These are phyloP conservation scores for Neurospora sp. DNA, from an alignment of 2,329 filamentous ascomycete species.

Conservation along the genomic window DNA sequence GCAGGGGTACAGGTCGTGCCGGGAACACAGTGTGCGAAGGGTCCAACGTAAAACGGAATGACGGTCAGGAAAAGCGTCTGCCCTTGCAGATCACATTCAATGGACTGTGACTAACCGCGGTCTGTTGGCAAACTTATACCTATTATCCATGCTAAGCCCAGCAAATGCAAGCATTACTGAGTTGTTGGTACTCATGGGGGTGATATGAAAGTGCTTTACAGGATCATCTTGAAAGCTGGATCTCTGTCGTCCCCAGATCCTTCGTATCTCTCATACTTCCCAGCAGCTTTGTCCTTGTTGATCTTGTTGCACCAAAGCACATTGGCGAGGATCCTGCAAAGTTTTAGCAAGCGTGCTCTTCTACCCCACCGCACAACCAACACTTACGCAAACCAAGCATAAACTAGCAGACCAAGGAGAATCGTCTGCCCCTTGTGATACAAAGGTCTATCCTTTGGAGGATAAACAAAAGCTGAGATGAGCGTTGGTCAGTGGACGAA, in stretches of 20 bases:
- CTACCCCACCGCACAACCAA: background rate
- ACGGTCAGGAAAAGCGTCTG: background rate
- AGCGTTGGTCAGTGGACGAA: slow-evolving; percentile 50
- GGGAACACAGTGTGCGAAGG: background rate
- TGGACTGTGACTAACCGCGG: background rate
- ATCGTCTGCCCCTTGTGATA: slow-evolving; percentile 54
- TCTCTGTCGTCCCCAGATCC: slow-evolving; percentile 55
- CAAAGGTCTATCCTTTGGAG: slow-evolving; percentile 41
- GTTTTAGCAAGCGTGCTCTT: background rate
- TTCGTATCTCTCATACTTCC: slow-evolving; percentile 47
- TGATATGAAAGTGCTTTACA: background rate
- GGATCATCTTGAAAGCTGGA: slow-evolving; percentile 49
- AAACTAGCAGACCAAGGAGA: slow-evolving; percentile 48
- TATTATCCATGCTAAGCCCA: background rate
- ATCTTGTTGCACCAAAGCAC: slow-evolving; percentile 54
- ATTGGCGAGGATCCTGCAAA: slow-evolving; percentile 44
- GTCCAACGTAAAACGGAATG: background rate
- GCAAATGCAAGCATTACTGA: background rate
- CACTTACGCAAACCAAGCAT: slow-evolving; percentile 55
- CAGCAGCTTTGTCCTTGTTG: slow-evolving; percentile 50
- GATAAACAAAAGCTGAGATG: slow-evolving; percentile 52
- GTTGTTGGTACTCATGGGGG: background rate
- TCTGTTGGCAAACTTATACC: background rate
- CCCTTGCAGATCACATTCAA: background rate
- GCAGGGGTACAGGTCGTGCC: no score